Evolutionary conservation across 768 basidiomycete genomes (phyloP), one percentile per base, ranked within the genome.

Genomic region (Hypsizygus marmoreus): DNA sequence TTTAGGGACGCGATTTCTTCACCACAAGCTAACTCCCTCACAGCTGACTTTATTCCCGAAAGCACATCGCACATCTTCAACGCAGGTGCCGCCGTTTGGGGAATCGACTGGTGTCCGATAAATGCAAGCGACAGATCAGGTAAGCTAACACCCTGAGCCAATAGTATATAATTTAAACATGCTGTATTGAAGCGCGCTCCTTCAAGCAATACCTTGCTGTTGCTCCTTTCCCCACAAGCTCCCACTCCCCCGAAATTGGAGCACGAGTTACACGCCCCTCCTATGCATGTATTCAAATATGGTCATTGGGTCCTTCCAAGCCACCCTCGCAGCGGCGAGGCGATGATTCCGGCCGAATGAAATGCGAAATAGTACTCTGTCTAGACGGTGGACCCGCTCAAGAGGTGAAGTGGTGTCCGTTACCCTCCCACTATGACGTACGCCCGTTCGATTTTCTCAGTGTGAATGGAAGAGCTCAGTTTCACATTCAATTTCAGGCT

Each of bases 61-160:
- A 83, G 79, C 53, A 71, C 74, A 22, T 75, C 86, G 0, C 77
- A 86, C 49, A 70, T 95, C 1, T 86, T 97, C 64, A 90, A 86
- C 50, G 86, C 89, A 0, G 97, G 97, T 5, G 88, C 86, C 2
- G 88, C 91, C 0, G 87, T 91, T n/a, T 91, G 88, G 84, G 91
- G 84, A 2, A 59, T 95, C 26, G 92, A 95, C 53, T 98, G 95
- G 95, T 94, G 93, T 63, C 95, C 97, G 3, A 81, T 85, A 17
- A 76, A 86, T 49, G 65, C 72, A 16, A 68, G 75, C 26, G 82
- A 84, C 38, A 74, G 81, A 29, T 51, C 67, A 37, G 60, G 88
- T 88, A 55, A 54, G 74, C 59, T 6, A 2, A 17, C n/a, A 24
- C 24, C 1, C 40, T 37, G 11, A 10, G 28, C 30, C n/a, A 34